Base-by-base conservation (phyloP, 2,329 filamentous ascomycete genomes). In the Clarireedia hainanense region DNA sequence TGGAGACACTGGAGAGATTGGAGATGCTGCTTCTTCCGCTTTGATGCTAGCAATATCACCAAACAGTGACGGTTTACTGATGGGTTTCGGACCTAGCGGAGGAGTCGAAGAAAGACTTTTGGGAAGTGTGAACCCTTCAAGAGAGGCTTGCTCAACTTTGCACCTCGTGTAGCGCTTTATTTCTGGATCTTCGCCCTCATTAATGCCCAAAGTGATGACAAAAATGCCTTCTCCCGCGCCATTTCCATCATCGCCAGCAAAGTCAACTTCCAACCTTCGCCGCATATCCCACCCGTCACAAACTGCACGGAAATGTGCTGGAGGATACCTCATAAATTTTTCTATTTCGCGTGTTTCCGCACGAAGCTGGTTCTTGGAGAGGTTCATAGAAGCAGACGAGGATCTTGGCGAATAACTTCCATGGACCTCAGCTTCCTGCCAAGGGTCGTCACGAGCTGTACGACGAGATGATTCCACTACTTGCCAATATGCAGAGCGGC, bases 271-370 rank as follows among this genome's bases (percentile, higher is more conserved):
- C 2, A 97, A 74, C 59, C 76, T 84, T 58, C 91, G 82, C 52
- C 84, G 84, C 91, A 97, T 97, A 66, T 97, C 89, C 92, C 94
- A 97, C 2, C 88, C 87, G 57, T 87, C 75, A 66, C 88, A 97
- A 1, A 83, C 76, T 64, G 84, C 85, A 23, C 85, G 83, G 69
- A 95, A 95, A 63, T 95, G 82, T 42, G 82, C 80, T 4, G 92
- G 91, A 62, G 82, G 85, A 63, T 86, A 83, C 0, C 75, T 75
- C 17, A 95, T 70, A 62, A 88, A 95, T 43, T 78, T 80, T 63
- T 95, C 88, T 53, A 96, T 90, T 69, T 95, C 89, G 49, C 80
- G 79, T 1, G 89, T 90, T 69, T 96, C 91, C 1, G 88, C 84
- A 39, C 76, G 71, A 59, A 91, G 75, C 68, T 95, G 88, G 17